Percentiles rank a stretch among this genome's conserved stretches.
These are phyloP conservation scores for Hyphodiscus hymeniophilus DNA, from an alignment of 495 filamentous ascomycete genomes.

Conservation along the genomic window DNA sequence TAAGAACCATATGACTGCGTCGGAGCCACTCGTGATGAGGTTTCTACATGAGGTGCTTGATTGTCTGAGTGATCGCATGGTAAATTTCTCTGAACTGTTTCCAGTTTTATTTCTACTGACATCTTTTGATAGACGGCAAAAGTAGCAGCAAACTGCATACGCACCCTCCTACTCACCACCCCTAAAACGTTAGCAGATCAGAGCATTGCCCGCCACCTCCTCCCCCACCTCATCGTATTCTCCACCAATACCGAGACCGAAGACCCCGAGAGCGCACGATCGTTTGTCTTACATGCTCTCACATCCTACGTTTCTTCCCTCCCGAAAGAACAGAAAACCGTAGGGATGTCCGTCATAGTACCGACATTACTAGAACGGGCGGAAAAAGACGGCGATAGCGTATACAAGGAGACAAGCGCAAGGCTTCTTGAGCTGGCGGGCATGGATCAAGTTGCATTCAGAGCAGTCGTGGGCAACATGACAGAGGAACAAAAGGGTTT, in stretches of 20 bases:
- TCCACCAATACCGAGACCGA: slow-evolving; percentile 53
- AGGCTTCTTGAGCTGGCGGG: slow-evolving; percentile 76
- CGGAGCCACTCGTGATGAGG: slow-evolving; percentile 58
- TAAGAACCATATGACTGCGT: slow-evolving; percentile 58
- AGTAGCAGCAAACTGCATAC: slow-evolving; percentile 79
- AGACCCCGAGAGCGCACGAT: slow-evolving; percentile 67
- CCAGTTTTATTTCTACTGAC: slow-evolving; percentile 5
- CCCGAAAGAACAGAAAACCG: slow-evolving; percentile 40
- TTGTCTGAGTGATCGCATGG: slow-evolving; percentile 71
- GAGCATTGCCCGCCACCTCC: slow-evolving; percentile 60
- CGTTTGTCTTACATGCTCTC: slow-evolving; percentile 62
- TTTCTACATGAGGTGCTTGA: slow-evolving; percentile 74
- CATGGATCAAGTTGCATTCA: slow-evolving; percentile 63
- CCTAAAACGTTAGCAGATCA: slow-evolving; percentile 61
- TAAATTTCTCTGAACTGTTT: slow-evolving; percentile 26
- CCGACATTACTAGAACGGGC: slow-evolving; percentile 75
- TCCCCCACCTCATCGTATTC: slow-evolving; percentile 72
- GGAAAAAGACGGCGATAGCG: slow-evolving; percentile 36
- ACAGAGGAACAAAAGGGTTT: slow-evolving; percentile 60
- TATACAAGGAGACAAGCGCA: slow-evolving; percentile 62
- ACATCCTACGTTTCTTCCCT: slow-evolving; percentile 55
- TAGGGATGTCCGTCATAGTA: slow-evolving; percentile 65
- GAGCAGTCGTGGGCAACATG: slow-evolving; percentile 65
- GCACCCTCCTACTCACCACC: slow-evolving; percentile 63
- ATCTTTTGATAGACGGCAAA: slow-evolving; percentile 54